These are phyloP conservation scores for Penicillium psychrosexuale DNA, from an alignment of 2,329 filamentous ascomycete genomes.

Conservation along the genomic window DNA sequence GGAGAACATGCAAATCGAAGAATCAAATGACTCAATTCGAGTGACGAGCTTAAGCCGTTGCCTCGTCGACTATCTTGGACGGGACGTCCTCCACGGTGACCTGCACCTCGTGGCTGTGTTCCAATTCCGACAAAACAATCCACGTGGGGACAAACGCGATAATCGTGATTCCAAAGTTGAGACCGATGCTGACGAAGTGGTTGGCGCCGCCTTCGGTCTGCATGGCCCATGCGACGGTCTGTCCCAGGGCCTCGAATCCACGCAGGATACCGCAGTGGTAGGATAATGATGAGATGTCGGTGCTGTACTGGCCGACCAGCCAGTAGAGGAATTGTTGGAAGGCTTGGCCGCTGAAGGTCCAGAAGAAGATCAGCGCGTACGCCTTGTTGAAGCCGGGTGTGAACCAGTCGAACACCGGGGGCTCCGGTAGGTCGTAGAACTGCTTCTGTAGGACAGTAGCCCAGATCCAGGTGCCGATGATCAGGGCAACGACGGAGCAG, in stretches of 20 bases:
- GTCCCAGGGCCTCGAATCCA: conserved; percentile 24
- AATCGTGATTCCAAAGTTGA: conserved; percentile 25
- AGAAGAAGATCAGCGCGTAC: conserved; percentile 25
- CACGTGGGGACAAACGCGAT: conserved; percentile 23
- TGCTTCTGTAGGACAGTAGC: conserved; percentile 23
- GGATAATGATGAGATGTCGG: conserved; percentile 23
- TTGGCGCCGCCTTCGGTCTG: conserved; percentile 23
- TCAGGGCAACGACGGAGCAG: conserved; percentile 14
- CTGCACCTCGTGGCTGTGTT: conserved; percentile 25
- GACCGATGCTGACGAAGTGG: conserved; percentile 25
- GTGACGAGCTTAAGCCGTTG: neutral
- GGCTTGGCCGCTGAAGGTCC: conserved; percentile 23
- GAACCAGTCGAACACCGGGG: conserved; percentile 26
- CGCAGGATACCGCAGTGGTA: conserved; percentile 26
- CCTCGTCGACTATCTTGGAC: neutral
- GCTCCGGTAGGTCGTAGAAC: conserved; percentile 17
- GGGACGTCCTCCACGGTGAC: conserved; percentile 17
- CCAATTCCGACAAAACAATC: conserved; percentile 23
- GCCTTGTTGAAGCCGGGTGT: conserved; percentile 22
- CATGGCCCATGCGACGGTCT: conserved; percentile 28
- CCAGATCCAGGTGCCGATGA: conserved; percentile 26
- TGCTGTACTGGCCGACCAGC: conserved; percentile 26
- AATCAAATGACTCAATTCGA: neutral
- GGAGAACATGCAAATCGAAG: conserved; percentile 2
- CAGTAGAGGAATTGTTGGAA: conserved; percentile 28